Evolutionary conservation across 768 basidiomycete genomes (phyloP).

Genomic region (Amanita phalloides): DNA sequence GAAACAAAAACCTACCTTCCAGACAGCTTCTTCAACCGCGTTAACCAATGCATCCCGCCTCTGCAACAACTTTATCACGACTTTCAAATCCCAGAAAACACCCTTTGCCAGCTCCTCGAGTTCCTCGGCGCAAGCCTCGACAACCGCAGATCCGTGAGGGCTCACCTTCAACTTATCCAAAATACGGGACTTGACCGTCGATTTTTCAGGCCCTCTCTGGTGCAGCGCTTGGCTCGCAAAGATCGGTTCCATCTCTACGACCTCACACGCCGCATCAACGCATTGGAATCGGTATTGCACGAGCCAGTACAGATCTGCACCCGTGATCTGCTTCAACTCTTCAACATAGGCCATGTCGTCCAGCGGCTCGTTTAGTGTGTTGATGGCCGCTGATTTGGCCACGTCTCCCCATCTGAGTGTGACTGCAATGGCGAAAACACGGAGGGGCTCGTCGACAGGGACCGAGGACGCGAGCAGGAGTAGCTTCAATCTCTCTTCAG

Average conservation of each 20-base stretch:
- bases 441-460: not conserved
- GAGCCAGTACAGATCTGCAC: conserved; percentile 1
- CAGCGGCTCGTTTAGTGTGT: not conserved
- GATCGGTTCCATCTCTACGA: not conserved
- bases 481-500: not conserved
- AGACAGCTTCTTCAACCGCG: not conserved
- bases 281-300: conserved; percentile 2
- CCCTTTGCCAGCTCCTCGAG: not conserved
- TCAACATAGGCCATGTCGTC: not conserved
- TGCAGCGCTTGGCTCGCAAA: not conserved
- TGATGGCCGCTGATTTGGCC: not conserved
- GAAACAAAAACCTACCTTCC: not conserved
- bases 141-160: not conserved
- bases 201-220: not conserved
- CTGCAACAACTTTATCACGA: not conserved
- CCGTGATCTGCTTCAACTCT: conserved; percentile 1
- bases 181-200: conserved; percentile 1
- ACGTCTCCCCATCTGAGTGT: not conserved
- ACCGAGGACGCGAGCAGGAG: not conserved
- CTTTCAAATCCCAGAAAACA: not conserved
- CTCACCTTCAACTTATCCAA: not conserved
- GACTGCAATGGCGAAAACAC: not conserved
- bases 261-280: not conserved
- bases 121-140: not conserved
- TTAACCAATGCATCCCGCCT: not conserved